phyloP scores from a whole-genome alignment of 495 filamentous ascomycete genomes.

The Annulohypoxylon bovei region DNA sequence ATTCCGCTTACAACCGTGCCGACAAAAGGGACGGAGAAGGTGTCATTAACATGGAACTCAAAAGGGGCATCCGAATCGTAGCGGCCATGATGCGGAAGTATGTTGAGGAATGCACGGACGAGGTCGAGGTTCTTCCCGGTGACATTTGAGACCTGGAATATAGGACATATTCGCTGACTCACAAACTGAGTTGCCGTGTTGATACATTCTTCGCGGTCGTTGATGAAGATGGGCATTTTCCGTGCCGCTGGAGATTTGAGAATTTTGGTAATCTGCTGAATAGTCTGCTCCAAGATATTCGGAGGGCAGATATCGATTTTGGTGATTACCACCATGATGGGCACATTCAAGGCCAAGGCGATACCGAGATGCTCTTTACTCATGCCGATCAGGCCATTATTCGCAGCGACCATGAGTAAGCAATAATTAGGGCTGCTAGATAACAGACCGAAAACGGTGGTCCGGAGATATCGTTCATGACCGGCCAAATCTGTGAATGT shows the following conservation, averaged over 20 bases:
- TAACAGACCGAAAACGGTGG: constrained; percentile 94
- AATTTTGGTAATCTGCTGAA: constrained; percentile 90
- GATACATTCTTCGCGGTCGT: constrained; percentile 88
- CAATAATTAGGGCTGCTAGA: constrained; percentile 98
- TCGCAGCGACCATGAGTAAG: constrained; percentile 97
- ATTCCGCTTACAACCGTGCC: constrained; percentile 96
- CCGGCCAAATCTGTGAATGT: constrained; percentile 95
- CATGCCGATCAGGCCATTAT: constrained; percentile 98
- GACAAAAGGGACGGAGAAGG: constrained; percentile 97
- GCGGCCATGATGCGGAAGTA: constrained; percentile 92
- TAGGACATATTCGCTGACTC: constrained; percentile 91
- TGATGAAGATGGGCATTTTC: constrained; percentile 98
- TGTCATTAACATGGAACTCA: constrained; percentile 97
- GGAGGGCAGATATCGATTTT: constrained; percentile 99
- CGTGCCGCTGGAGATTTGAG: constrained; percentile 91
- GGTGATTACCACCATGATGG: constrained; percentile 97
- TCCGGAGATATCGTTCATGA: constrained; percentile 94
- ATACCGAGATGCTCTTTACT: constrained; percentile 98
- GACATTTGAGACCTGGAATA: constrained; percentile 98
- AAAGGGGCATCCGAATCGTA: constrained; percentile 90
- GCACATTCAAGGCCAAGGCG: constrained; percentile 92
- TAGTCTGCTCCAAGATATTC: constrained; percentile 92
- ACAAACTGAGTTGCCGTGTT: constrained; percentile 97
- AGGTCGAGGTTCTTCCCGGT: constrained; percentile 84
- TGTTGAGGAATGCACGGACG: constrained; percentile 92